phyloP scores from a whole-genome alignment of 768 basidiomycete species.

The Tricholoma matsutake region DNA sequence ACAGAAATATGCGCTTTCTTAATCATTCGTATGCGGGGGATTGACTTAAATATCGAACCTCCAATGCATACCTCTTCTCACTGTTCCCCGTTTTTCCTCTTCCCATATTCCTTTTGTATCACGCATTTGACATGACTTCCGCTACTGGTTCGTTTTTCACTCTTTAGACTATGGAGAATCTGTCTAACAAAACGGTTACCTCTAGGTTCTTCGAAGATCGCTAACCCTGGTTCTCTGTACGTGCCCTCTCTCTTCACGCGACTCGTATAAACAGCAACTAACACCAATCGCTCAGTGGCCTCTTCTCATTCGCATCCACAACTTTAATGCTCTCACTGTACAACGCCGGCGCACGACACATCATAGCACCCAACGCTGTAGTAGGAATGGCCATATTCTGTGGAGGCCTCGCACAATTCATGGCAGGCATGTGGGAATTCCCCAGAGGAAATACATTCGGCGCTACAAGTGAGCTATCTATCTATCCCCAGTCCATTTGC shows the following conservation, averaged over 20 bases:
- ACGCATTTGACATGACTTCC: neutral
- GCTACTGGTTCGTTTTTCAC: neutral
- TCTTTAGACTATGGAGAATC: neutral
- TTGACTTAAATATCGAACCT: too few species aligned
- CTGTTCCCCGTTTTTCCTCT: neutral
- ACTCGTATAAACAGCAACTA: neutral
- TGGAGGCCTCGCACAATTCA: constrained; percentile 81
- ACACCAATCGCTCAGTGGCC: constrained; percentile 45
- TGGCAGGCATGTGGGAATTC: constrained; percentile 91
- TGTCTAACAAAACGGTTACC: constrained; percentile 14
- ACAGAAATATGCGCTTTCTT: too few species aligned
- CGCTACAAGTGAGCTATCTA: constrained; percentile 58
- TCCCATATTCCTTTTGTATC: neutral
- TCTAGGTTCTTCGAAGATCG: constrained; percentile 38
- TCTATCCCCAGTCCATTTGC: neutral
- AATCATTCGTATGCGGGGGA: too few species aligned
- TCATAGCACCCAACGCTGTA: constrained; percentile 62
- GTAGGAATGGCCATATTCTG: constrained; percentile 85
- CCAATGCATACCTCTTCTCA: too few species aligned
- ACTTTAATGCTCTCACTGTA: constrained; percentile 76
- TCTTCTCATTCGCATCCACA: constrained; percentile 82
- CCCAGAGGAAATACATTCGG: constrained; percentile 68
- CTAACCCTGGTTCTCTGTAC: constrained; percentile 62
- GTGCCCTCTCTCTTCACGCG: constrained; percentile 14
- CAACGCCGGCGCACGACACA: constrained; percentile 55